Evolutionary conservation across 2,329 filamentous ascomycete species (phyloP), one percentile per base, ranked within the genome.

Genomic region (Fusarium humuli): DNA sequence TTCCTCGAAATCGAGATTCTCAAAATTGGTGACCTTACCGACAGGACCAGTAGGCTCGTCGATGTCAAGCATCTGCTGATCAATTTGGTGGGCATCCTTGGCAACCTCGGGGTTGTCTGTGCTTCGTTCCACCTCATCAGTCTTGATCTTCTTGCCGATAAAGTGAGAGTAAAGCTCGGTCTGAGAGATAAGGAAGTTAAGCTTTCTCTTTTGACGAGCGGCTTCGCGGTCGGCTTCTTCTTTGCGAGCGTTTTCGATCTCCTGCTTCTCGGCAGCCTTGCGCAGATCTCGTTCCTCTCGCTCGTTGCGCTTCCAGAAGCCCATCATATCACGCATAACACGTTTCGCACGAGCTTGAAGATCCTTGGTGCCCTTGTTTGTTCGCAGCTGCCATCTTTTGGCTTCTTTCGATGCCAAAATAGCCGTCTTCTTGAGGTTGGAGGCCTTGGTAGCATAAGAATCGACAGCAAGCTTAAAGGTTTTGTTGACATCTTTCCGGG

Each of bases 111-210:
- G 90, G 76, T 94, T 94, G 76, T 96, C 93, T 23, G 94, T 96
- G 50, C 93, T 95, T 64, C 92, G 87, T 82, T 99, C 94, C 49
- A 97, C 94, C 78, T 98, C 94, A 73, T 96, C 92, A 2, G 95
- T 98, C 83, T 97, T 97, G 82, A 98, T 97, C 85, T 99, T 99
- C 84, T 97, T 97, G 79, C 96, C 95, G 75, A 99, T 98, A 81
- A 99, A 99, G 85, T 99, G 96, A 44, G 95, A 98, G 85, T 99
- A 99, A 53, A 99, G 87, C 79, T 99, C 96, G 1, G 96, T 99
- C 83, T 99, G 96, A 2, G 95, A 98, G 80, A 99, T 99, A 70
- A 99, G 87, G 87, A 99, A 99, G 83, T 99, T 98, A 79, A 99
- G 92, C 84, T 99, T 99, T 76, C 96, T 91, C 88, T 97, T 97